Evolutionary conservation across 257 asterid species (phyloP), one percentile per base, ranked within the genome.

Genomic region (Capsicum rhomboideum): DNA sequence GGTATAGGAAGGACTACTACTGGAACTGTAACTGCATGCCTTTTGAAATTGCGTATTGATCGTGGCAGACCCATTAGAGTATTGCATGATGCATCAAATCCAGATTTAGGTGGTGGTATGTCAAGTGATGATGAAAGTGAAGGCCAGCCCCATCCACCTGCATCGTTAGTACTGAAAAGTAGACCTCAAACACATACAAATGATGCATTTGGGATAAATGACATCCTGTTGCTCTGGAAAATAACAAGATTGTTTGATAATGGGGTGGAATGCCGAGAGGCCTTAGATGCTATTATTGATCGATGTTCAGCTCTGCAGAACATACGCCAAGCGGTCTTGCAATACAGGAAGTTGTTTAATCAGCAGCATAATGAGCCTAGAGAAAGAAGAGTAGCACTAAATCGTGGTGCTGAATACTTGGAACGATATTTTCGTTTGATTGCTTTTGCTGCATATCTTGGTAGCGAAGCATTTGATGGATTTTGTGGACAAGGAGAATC

Each of bases 381-480:
- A 89, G 99, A 96, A 90, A 93, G 99, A 87, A 91, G 95, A 85
- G 98, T 96, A 75, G 98, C 99, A 63, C 89, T 96, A 88, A 96
- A 91, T 82, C 99, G 99, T 23, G 98, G 98, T 84, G 99, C 99
- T 91, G 99, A 96, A 91, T 96, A 94, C 90, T 90, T 96, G 92
- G 99, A 96, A 89, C 97, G 99, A 31, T 96, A 96, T 87, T 96
- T 94, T 83, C 98, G 97, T 87, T 90, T 96, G 89, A 96, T 96
- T 90, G 98, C 99, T 88, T 96, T 96, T 91, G 95, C 99, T 82
- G 98, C 99, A 85, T 96, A 96, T 84, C 94, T 96, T 87, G 99
- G 99, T 82, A 96, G 99, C 61, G 93, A 93, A 86, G 98, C 94
- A 83, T 96, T 96, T 92, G 99, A 96, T 92, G 98, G 99, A 82